Base-by-base conservation (phyloP, 202 grass and related monocot genomes). In the Dendrocalamus latiflorus region DNA sequence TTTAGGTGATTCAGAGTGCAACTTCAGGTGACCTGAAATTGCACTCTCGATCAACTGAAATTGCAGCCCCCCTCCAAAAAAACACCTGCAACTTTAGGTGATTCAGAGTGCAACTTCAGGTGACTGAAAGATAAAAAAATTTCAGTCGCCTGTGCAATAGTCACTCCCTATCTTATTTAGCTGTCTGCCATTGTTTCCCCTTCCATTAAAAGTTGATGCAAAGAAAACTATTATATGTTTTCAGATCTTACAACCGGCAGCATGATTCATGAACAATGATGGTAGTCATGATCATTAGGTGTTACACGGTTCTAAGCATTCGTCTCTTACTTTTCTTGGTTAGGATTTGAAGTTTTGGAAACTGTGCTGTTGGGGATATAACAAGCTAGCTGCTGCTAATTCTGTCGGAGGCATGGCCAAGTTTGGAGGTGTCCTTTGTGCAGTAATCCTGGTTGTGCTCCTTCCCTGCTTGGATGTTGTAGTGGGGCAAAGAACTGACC, bases 381-480 rank as follows among this genome's bases (percentile, higher is more conserved):
- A 72, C 49, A 67, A 30, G 28, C 28, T 30, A 61, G 58, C 53
- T 72, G 18, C 17, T 82, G 79, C 73, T 82, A 9, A 82, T 73
- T 37, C 24, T 12, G 3, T 25, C 1, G 20, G 41, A 66, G 18
- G 11, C 4, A 89, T 89, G 88, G 78, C 30, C 10, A 73, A n/a
- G 54, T 44, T 43, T 67, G 83, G 49, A 67, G 65, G 28, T 42
- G 9, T 33, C 47, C 28, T 78, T 48, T 67, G 66, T 24, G 83
- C 61, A 42, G 14, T 53, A 24, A 60, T 43, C 22, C 53, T 82
- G 59, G 6, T 51, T 72, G 59, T 82, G 50, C 16, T 90, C 33
- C 88, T 90, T 42, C 49, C 83, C 33, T 82, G 50, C 30, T 82
- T 77, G 73, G 72, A 78, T 58, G 72, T 72, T 78, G 33, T 50